Evolutionary conservation across 140 eudicot genomes (phyloP), one percentile per base, ranked within the genome.

Genomic region (Bidens hawaiensis): DNA sequence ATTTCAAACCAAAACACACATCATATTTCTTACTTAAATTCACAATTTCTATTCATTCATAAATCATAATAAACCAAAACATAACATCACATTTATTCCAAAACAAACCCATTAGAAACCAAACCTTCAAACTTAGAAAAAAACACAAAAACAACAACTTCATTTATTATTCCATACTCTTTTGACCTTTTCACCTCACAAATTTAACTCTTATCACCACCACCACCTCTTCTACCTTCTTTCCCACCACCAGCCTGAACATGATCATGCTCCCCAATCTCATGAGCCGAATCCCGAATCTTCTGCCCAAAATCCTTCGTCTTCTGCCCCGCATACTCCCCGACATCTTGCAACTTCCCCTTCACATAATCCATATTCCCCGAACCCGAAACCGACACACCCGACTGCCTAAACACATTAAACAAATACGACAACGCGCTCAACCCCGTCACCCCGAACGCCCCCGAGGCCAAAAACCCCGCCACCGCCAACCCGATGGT

Each of bases 391-490:
- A 82, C 22, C 38, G 76, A 18, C 25, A 54, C 63, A 2, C 77
- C 27, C 2, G 73, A 79, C 57, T 67, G 76, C 80, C 90, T 49
- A 47, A 93, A 28, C 69, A 70, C 74, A 50, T 69, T 86, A 6
- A 82, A 43, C 47, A 88, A 77, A 77, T 83, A 82, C 19, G 99
- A 80, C 22, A 93, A 73, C 14, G 99, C 82, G 41, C 93, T 78
- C 63, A 93, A 55, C 1, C 95, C 96, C 4, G 94, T 93, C 1
- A 88, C 58, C 68, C 98, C 98, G 12, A 91, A 84, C 0, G 95
- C 85, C 0, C 99, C 99, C 0, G 99, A 93, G 0, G 95, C 74
- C 24, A 93, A 55, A 38, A 93, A 70, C 13, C 85, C 96, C 0
- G 93, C 67, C 1, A 93, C 93, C 0, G 96, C 87, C 0, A 89